These are phyloP conservation scores for Coemansia interrupta DNA, from an alignment of 192 early-diverging fungal species.

Conservation along the genomic window DNA sequence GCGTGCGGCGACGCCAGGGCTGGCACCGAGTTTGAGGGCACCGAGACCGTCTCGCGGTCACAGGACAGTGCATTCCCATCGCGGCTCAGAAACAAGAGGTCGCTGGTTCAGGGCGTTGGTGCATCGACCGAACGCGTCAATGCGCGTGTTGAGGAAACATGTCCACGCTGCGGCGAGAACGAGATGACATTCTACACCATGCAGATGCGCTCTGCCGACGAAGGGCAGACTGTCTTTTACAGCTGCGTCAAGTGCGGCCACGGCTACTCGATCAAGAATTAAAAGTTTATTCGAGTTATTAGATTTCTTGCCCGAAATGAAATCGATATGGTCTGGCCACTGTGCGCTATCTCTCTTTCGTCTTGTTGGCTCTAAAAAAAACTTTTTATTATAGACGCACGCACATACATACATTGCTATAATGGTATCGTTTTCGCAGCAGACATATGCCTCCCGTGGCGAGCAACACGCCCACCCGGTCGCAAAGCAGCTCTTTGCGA, in stretches of 20 bases:
- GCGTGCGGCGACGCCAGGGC: conserved; percentile 71
- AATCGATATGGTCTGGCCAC: no score
- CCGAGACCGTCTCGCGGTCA: conserved; percentile 77
- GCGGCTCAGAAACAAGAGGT: conserved; percentile 64
- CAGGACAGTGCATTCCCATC: conserved; percentile 78
- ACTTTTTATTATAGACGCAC: not conserved
- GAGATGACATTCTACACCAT: conserved; percentile 97
- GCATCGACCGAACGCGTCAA: conserved; percentile 43
- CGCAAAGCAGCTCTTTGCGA: conserved; percentile 67
- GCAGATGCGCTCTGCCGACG: conserved; percentile 96
- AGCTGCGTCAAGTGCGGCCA: conserved; percentile 94
- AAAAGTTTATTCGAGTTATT: no score
- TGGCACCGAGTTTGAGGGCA: conserved; percentile 67
- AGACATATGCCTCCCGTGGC: conserved; percentile 67
- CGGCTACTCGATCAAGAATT: conserved; percentile 52
- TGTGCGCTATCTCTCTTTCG: not conserved
- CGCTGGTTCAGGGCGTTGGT: conserved; percentile 58
- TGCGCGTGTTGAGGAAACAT: conserved; percentile 84
- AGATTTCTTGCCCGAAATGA: no score
- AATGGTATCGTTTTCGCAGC: conserved; percentile 44
- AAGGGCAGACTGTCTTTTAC: conserved; percentile 99
- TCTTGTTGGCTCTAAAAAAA: not conserved
- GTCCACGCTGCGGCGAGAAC: conserved; percentile 86
- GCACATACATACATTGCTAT: not conserved
- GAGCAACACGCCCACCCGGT: conserved; percentile 69